Evolutionary conservation across 2,329 filamentous ascomycete species (phyloP).

Genomic region (Lasiodiplodia gonubiensis): DNA sequence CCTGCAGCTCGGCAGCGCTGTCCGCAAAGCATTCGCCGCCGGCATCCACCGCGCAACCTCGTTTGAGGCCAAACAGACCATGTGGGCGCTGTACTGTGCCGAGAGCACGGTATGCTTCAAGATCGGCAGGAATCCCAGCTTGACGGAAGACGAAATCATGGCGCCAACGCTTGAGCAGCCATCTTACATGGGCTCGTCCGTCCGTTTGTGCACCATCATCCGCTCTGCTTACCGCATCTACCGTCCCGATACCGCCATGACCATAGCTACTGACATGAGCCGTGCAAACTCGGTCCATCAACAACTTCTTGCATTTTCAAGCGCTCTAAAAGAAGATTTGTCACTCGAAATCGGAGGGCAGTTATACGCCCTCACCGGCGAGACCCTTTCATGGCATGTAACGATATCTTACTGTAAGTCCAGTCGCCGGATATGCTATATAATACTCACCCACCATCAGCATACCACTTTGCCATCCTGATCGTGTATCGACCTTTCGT

Average conservation of each 20-base stretch:
- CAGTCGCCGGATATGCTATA: too few relatives aligned
- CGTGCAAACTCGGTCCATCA: too few relatives aligned
- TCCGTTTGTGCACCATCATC: neutral
- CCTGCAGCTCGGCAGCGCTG: neutral
- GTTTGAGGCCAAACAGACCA: neutral
- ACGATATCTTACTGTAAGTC: too few relatives aligned
- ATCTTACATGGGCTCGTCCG: neutral
- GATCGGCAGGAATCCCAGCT: neutral
- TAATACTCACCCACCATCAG: too few relatives aligned
- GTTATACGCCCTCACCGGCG: too few relatives aligned
- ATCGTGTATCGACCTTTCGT: too few relatives aligned
- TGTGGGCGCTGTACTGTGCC: neutral
- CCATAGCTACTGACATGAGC: neutral
- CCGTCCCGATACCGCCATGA: neutral
- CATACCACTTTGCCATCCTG: too few relatives aligned
- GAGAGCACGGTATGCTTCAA: conserved; percentile 3
- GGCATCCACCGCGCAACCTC: neutral
- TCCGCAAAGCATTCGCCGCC: conserved; percentile 6
- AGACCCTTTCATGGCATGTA: too few relatives aligned
- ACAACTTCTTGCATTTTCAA: too few relatives aligned
- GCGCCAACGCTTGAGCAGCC: neutral
- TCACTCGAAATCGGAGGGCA: too few relatives aligned
- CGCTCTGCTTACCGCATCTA: neutral
- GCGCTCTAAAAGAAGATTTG: too few relatives aligned
- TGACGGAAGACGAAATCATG: neutral